Conservation (phyloP, 257 asterid species). For the Cordia subcordata region DNA sequence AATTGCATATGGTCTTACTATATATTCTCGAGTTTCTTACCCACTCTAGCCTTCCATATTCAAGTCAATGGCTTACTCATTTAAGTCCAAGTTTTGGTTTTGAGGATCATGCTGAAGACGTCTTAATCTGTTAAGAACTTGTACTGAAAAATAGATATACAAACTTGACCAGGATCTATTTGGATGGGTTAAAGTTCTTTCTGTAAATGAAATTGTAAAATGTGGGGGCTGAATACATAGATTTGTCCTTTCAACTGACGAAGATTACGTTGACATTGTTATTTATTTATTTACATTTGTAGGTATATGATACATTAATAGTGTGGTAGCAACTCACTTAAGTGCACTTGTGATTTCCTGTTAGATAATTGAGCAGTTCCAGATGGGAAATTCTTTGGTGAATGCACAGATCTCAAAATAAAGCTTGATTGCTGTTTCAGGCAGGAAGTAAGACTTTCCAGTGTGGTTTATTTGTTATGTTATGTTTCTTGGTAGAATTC, state of each 20-base stretch:
- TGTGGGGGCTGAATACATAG: not conserved
- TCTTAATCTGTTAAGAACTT: not conserved
- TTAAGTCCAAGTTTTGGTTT: not conserved
- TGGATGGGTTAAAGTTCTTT: not conserved
- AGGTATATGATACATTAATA: not conserved
- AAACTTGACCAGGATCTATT: not conserved
- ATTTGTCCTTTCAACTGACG: not conserved
- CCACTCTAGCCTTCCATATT: no score
- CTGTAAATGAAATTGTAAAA: not conserved
- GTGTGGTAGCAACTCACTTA: no score
- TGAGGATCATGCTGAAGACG: not conserved
- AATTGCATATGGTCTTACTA: no score
- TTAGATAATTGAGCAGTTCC: constrained; percentile 67
- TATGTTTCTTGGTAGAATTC: not conserved
- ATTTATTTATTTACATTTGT: not conserved
- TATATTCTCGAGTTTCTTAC: no score
- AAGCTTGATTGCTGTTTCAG: constrained; percentile 77
- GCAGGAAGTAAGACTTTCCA: constrained; percentile 50
- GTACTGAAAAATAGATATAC: not conserved
- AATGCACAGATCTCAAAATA: constrained; percentile 67
- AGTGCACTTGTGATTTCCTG: not conserved
- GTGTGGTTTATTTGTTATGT: not conserved
- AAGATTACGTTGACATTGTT: no score
- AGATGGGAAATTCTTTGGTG: constrained; percentile 68
- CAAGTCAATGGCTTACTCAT: not conserved